These are phyloP conservation scores for Solanum bulbocastanum DNA, from an alignment of 257 asterid species.

Conservation along the genomic window DNA sequence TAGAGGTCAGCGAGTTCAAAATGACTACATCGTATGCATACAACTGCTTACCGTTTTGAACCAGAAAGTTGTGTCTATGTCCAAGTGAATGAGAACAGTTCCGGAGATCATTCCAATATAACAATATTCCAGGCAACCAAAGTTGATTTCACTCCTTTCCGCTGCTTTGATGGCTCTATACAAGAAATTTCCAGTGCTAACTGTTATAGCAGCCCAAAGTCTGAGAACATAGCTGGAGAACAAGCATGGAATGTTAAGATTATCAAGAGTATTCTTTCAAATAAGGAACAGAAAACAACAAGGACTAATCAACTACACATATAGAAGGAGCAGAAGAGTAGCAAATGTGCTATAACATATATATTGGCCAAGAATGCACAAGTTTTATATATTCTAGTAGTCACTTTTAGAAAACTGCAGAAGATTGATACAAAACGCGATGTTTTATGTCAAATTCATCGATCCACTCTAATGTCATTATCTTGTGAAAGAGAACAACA, in stretches of 20 bases:
- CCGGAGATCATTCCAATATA: not conserved
- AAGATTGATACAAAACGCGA: not conserved
- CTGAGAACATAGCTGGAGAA: not conserved
- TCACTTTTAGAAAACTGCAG: not conserved
- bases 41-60: not conserved
- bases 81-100: not conserved
- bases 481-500: not conserved
- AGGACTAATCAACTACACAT: not conserved
- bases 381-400: not conserved
- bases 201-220: not conserved
- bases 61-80: not conserved
- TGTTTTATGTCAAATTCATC: not conserved
- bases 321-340: not conserved
- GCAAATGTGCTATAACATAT: not conserved
- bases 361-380: not conserved
- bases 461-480: not conserved
- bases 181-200: not conserved
- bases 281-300: not conserved
- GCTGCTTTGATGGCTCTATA: not conserved
- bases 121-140: not conserved
- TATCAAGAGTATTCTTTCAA: not conserved
- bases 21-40: not conserved
- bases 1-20: not conserved
- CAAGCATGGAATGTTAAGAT: not conserved
- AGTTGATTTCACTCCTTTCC: not conserved